Conservation (phyloP, 352 stramenopile genomes). For the Phytophthora foliorum region DNA sequence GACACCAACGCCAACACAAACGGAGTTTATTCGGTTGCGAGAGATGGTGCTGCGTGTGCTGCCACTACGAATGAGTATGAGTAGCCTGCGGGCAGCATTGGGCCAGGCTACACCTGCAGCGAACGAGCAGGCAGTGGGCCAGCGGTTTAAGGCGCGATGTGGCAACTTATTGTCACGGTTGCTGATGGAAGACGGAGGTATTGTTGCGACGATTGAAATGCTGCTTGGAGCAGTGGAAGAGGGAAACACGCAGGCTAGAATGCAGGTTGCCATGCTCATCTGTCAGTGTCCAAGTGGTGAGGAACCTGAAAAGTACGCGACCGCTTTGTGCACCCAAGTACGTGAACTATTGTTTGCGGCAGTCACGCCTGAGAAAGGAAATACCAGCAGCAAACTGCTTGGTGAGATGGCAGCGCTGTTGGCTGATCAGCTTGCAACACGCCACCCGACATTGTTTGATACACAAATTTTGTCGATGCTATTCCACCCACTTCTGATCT, state of each 20-base stretch:
- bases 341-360: constrained; percentile 56
- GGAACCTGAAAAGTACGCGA: constrained; percentile 52
- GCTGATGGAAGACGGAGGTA: constrained; percentile 75
- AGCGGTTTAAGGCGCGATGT: constrained; percentile 74
- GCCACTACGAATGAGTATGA: constrained; percentile 79
- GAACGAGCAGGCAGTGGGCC: constrained; percentile 23
- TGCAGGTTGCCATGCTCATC: constrained; percentile 85
- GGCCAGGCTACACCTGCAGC: constrained; percentile 47
- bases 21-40: constrained; percentile 48
- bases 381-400: constrained; percentile 74
- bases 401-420: constrained; percentile 78
- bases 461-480: constrained; percentile 58
- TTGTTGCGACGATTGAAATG: constrained; percentile 87
- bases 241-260: constrained; percentile 86
- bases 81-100: constrained; percentile 72
- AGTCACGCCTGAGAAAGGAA: constrained; percentile 47
- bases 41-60: constrained; percentile 60
- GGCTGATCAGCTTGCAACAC: constrained; percentile 60
- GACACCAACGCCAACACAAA: constrained; percentile 20
- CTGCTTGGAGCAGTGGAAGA: constrained; percentile 79
- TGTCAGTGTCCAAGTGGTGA: constrained; percentile 69
- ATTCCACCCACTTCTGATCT: constrained; percentile 73
- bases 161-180: constrained; percentile 66
- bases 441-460: constrained; percentile 58
- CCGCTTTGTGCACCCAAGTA: constrained; percentile 64